These are phyloP conservation scores for Firmiana major DNA, from an alignment of 345 rosid species.

Conservation along the genomic window DNA sequence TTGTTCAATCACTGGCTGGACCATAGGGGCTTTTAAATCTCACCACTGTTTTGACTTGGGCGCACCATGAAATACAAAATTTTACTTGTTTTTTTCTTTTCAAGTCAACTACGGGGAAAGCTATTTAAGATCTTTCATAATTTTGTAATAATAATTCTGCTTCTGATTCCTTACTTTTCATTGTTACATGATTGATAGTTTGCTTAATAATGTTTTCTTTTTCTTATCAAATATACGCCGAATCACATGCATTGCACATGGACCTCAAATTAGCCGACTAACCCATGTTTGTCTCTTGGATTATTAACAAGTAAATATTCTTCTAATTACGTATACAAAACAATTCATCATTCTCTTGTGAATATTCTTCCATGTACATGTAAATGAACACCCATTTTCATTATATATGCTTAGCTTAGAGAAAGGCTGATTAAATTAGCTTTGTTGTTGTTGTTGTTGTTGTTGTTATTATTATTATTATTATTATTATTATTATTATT, in stretches of 20 bases:
- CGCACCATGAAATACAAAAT: neutral
- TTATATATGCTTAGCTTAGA: neutral
- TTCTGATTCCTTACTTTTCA: neutral
- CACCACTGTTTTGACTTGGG: constrained; percentile 5
- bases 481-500: no score
- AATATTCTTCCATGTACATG: no score
- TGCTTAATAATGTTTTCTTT: neutral
- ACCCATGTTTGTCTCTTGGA: neutral
- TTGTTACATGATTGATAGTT: neutral
- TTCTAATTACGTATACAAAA: no score
- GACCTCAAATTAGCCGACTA: neutral
- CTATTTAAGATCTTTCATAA: neutral
- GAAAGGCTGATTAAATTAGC: neutral
- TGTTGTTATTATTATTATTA: no score
- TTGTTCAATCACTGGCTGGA: constrained; percentile 2
- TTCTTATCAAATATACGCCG: neutral
- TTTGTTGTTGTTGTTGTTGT: neutral
- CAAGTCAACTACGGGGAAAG: constrained; percentile 6
- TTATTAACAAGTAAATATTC: neutral
- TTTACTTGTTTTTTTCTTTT: neutral
- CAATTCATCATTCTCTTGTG: no score
- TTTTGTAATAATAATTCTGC: neutral
- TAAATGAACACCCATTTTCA: no score
- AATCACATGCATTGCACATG: neutral
- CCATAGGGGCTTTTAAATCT: neutral